These are phyloP conservation scores for Arthrinium puccinioides DNA, from an alignment of 2,329 filamentous ascomycete species.

Conservation along the genomic window DNA sequence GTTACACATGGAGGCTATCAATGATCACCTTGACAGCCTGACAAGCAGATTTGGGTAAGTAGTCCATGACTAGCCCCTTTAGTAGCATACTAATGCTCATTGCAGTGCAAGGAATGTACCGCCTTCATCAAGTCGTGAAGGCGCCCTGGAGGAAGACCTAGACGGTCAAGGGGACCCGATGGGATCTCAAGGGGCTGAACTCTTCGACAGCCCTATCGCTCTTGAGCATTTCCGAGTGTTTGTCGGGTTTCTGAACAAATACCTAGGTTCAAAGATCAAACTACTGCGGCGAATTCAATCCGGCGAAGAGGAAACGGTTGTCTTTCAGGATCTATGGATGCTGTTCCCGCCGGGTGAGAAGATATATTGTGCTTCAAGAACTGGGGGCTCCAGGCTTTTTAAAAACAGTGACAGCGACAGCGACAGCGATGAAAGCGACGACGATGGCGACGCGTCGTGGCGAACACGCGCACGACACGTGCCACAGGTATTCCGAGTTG, in stretches of 20 bases:
- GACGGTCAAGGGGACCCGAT: not conserved
- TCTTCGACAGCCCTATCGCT: not conserved
- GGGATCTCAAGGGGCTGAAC: not conserved
- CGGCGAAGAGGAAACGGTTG: conserved; percentile 4
- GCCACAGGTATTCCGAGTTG: conserved; percentile 1
- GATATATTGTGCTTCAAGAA: too few species aligned
- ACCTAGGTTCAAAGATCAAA: not conserved
- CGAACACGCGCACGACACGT: too few species aligned
- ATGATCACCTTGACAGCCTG: not conserved
- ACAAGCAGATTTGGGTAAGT: not conserved
- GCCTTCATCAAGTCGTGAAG: not conserved
- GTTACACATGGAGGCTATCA: not conserved
- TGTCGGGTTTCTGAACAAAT: not conserved
- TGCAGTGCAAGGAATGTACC: not conserved
- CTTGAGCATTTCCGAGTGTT: not conserved
- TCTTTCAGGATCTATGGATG: conserved; percentile 20
- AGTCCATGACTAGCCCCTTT: not conserved
- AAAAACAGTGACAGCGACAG: too few species aligned
- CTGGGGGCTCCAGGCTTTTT: too few species aligned
- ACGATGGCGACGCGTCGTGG: not conserved
- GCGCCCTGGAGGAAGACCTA: not conserved
- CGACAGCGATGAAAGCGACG: not conserved
- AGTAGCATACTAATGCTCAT: not conserved
- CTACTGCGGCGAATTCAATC: too few species aligned
- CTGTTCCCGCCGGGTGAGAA: conserved; percentile 12